Conservation (phyloP, 371 early-diverging fungal species). For the Apophysomyces variabilis region DNA sequence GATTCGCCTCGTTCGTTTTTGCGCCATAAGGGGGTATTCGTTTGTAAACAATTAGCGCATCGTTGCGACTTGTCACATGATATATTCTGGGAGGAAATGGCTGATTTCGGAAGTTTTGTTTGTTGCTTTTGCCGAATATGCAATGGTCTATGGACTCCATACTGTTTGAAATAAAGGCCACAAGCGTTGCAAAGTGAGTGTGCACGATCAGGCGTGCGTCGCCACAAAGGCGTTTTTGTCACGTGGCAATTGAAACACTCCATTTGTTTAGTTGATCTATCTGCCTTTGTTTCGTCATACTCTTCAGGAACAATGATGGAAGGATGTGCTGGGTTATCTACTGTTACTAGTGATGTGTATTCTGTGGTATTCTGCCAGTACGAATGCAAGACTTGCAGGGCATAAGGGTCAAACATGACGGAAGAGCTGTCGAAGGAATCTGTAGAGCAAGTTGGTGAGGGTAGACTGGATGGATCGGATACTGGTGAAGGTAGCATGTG, state of each 20-base stretch:
- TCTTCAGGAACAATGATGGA: constrained; percentile 13
- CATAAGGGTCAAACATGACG: constrained; percentile 29
- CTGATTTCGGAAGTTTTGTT: background rate
- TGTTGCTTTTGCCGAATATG: constrained; percentile 63
- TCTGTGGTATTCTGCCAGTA: background rate
- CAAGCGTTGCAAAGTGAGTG: constrained; percentile 89
- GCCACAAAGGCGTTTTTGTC: constrained; percentile 83
- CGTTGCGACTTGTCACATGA: background rate
- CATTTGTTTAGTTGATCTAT: constrained; percentile 61
- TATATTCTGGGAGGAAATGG: background rate
- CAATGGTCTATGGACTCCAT: constrained; percentile 72
- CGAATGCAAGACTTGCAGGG: constrained; percentile 18
- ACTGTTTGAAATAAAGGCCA: constrained; percentile 80
- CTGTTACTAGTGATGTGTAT: background rate
- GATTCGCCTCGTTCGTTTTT: constrained; percentile 78
- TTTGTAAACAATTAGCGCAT: constrained; percentile 85
- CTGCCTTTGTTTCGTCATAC: constrained; percentile 19
- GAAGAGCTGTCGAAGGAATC: constrained; percentile 15
- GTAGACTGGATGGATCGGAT: constrained; percentile 12
- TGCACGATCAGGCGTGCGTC: constrained; percentile 76
- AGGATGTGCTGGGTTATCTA: constrained; percentile 11
- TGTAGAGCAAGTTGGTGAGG: constrained; percentile 21
- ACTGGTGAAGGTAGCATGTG: background rate
- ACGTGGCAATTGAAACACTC: constrained; percentile 84
- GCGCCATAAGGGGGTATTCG: constrained; percentile 89